Evolutionary conservation across 148 eudicot genomes (phyloP), one percentile per base, ranked within the genome.

Genomic region (Diospyros lotus): DNA sequence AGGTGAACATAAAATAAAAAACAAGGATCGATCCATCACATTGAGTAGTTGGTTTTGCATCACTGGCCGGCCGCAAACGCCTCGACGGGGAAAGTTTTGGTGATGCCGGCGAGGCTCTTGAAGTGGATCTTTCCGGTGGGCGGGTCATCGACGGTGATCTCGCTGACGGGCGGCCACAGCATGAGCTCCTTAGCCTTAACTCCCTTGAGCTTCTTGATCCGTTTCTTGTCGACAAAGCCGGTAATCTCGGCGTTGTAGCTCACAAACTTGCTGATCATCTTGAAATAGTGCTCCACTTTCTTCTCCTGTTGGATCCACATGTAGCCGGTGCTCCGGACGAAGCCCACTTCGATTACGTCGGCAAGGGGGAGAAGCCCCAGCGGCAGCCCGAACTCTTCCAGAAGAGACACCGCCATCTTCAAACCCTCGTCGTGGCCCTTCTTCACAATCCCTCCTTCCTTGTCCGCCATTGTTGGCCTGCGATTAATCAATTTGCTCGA

Each of bases 191-290:
- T 44, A 5, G 64, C 54, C 65, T 72, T 59, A 15, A 72, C 53
- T 72, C 75, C 75, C 66, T 43, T 72, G 66, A 72, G 65, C 75
- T 72, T 72, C 66, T 72, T 72, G 18, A 59, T 72, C 75, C 54
- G 1, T 28, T 72, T 59, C 66, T 60, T 72, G 40, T 60, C 75
- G 28, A 72, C 12, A 8, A 5, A 60, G 9, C 75, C 42, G 18
- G 66, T 59, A 3, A 28, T 60, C 45, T 46, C 66, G 18, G 15
- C 6, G n/a, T 72, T n/a, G 9, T 72, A 59, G 38, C 66, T 72
- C 48, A 58, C 73, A 55, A 71, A 51, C 73, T 71, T 58, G 66
- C 75, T 18, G 9, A 59, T 45, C 15, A 45, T 48, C 15, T 58
- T 58, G 43, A 60, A 72, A 9, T 60, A 59, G 75, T 72, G 66